These are phyloP conservation scores for Ochetophila trinervis DNA, from an alignment of 306 rosid species.

Conservation along the genomic window DNA sequence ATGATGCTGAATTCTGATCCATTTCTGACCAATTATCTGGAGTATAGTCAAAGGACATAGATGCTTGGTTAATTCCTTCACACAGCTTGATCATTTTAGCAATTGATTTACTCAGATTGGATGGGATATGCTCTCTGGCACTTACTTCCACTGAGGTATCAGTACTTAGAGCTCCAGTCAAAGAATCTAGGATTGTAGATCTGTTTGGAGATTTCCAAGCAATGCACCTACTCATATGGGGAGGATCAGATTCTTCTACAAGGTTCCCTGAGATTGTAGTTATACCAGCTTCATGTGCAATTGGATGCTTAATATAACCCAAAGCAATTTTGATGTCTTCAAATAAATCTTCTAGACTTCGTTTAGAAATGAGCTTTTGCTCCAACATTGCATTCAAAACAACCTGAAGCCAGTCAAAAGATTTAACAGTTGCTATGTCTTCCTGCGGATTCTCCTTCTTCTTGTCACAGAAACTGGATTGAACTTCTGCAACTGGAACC, in stretches of 20 bases:
- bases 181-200: slow-evolving; percentile 8
- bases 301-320: slow-evolving; percentile 45
- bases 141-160: slow-evolving; percentile 28
- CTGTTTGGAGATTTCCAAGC: slow-evolving; percentile 10
- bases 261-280: slow-evolving; percentile 19
- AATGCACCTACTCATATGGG: slow-evolving; percentile 14
- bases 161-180: slow-evolving; percentile 6
- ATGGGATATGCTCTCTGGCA: slow-evolving; percentile 12
- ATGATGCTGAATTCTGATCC: slow-evolving; percentile 35
- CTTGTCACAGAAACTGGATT: slow-evolving; percentile 26
- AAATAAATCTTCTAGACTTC: slow-evolving; percentile 58
- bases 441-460: slow-evolving; percentile 27
- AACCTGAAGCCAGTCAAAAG: slow-evolving; percentile 82
- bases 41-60: slow-evolving; percentile 29
- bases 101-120: slow-evolving; percentile 36
- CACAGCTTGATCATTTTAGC: slow-evolving; percentile 49
- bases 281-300: slow-evolving; percentile 23
- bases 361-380: slow-evolving; percentile 49
- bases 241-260: slow-evolving; percentile 33
- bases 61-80: slow-evolving; percentile 44
- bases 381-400: slow-evolving; percentile 61
- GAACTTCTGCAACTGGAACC: slow-evolving; percentile 40
- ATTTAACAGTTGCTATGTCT: slow-evolving; percentile 23
- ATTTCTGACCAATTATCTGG: slow-evolving; percentile 31
- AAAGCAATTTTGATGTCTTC: slow-evolving; percentile 69